Conservation (phyloP, 768 basidiomycete species). For the Neoboletus subvelutipes region DNA sequence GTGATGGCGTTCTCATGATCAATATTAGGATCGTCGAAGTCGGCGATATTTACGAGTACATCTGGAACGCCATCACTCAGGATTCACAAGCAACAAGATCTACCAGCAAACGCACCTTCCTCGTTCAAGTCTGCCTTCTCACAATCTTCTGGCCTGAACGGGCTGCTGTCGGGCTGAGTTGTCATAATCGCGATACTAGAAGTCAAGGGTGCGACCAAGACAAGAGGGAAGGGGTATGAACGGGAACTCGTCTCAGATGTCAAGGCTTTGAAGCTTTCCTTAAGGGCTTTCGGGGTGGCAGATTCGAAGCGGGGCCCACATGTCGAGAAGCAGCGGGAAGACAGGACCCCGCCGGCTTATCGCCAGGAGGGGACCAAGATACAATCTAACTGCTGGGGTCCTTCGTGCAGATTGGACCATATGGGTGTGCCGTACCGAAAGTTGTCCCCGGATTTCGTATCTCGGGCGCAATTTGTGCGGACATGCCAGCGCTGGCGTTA, state of each 20-base stretch:
- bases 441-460: no score
- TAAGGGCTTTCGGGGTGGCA: not conserved
- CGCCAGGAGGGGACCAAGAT: no score
- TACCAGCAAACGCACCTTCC: conserved; percentile 1
- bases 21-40: conserved; percentile 40
- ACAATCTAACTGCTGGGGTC: no score
- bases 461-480: no score
- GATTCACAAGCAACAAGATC: not conserved
- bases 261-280: not conserved
- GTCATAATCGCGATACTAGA: conserved; percentile 13
- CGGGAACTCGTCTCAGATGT: not conserved
- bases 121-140: conserved; percentile 16
- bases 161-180: not conserved
- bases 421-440: no score
- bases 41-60: conserved; percentile 1
- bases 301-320: no score
- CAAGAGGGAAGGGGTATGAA: not conserved
- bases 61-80: not conserved
- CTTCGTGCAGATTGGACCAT: no score
- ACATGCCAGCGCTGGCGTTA: no score
- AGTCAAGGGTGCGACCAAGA: not conserved
- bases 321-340: no score
- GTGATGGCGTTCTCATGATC: conserved; percentile 22
- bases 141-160: conserved; percentile 2
- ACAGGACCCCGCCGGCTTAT: no score